Evolutionary conservation across 148 eudicot genomes (phyloP), one percentile per base, ranked within the genome.

Genomic region (Rhododendron williamsianum): DNA sequence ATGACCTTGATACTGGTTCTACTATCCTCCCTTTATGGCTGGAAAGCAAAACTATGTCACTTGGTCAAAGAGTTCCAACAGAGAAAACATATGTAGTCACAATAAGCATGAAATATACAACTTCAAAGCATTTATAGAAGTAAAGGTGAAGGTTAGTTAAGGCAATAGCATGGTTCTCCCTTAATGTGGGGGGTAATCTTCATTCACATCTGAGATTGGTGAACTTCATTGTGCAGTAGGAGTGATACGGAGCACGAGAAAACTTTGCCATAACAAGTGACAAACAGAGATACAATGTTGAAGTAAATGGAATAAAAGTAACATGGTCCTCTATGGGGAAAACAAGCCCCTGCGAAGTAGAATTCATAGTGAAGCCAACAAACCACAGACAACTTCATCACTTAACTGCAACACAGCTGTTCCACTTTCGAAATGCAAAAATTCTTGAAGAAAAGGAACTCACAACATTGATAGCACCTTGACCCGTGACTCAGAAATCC

Each of bases 1-100:
- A 89, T 15, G 86, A 48, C 89, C 65, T 88, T 48, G 87, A 88
- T 25, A 87, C 87, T 27, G 90, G 85, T 54, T 92, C 93, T 36
- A 89, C 23, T 51, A 92, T 88, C 87, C 91, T 87, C 21, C 92
- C 91, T 82, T 88, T 92, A 12, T 90, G 89, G 82, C 97, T 95
- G 93, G 82, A 87, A 88, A 23, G 72, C 86, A 90, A 86, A 63
- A 67, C 43, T 69, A 81, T 21, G 27, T 3, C 77, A 63, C 69
- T 23, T 63, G 69, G 69, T 63, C 69, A 63, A 85, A 77, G 25
- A 23, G 10, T 21, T 23, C 30, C 27, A 63, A 23, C 11, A 63
- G 27, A 63, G 69, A 23, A 63, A 23, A 23, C 10, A 63, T 63
- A 63, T 21, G 69, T 63, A 23, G 30, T 23, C 69, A 63, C 10